Base-by-base conservation (phyloP, 2,329 filamentous ascomycete genomes). In the Exophiala viscosa region DNA sequence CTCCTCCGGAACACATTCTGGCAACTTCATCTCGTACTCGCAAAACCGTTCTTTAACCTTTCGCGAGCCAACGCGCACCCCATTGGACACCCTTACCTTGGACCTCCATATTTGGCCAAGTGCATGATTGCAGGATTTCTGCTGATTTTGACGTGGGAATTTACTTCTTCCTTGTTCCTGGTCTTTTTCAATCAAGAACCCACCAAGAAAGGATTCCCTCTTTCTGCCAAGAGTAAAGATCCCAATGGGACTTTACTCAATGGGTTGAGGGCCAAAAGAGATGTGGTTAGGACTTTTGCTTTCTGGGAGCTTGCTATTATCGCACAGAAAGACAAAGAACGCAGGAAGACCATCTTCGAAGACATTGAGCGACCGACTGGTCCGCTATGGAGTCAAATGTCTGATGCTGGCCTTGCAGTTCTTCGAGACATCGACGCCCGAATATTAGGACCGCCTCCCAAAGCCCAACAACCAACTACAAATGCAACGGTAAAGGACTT, bases 231-330 rank as follows among this genome's bases (percentile, higher is more conserved):
- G 60, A 88, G 90, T 13, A 93, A 88, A 65, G 91, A 96, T 68
- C 89, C 92, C 1, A 97, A 96, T 64, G 90, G 90, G 33, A 96
- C 88, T 66, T 76, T 97, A 23, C 69, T 97, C 44, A 90, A 85
- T 51, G 92, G 92, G 0, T 70, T 97, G 41, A 91, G 85, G 67
- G 86, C 86, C 59, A 93, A 90, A 72, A 93, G 92, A 68, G 77
- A 88, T 7, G 77, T 88, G 8, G 83, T 88, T 55, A 85, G 82
- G 80, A 80, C 83, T 0, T 95, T 95, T 68, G 91, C 92, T 13
- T 87, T 95, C 69, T 96, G 91, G 91, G 92, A 97, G 66, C 76
- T 96, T 23, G 83, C 84, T 28, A 78, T 88, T 50, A 95, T 96
- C 61, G 85, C 88, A 34, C 81, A 86, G 51, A 80, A 83, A 48